Evolutionary conservation across 1,284 basidiomycete species (phyloP).

Genomic region (Ceratobasidium sp.): DNA sequence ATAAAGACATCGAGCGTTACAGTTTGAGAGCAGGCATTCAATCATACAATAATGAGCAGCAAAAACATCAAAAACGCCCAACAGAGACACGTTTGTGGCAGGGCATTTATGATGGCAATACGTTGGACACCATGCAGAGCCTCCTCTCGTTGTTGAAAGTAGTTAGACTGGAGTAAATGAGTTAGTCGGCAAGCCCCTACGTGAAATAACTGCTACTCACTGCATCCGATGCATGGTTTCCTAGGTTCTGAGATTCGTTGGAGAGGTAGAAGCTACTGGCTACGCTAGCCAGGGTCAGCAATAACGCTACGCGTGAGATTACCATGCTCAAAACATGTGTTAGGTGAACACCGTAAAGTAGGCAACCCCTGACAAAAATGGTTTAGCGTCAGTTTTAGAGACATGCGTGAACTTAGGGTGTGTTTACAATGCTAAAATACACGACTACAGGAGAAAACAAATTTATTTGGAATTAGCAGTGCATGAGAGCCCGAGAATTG

Average conservation of each 20-base stretch:
- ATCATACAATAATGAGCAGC: too few species aligned
- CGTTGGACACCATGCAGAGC: background rate
- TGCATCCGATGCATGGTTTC: background rate
- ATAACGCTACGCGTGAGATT: background rate
- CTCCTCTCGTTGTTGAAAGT: background rate
- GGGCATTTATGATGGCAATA: conserved; percentile 13
- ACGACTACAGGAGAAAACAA: too few species aligned
- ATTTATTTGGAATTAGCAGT: too few species aligned
- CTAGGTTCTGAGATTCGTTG: background rate
- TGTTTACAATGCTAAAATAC: too few species aligned
- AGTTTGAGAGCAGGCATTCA: too few species aligned
- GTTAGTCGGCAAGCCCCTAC: background rate
- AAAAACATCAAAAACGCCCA: conserved; percentile 1
- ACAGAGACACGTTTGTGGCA: background rate
- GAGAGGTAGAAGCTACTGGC: background rate
- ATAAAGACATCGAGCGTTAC: too few species aligned
- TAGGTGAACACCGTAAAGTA: too few species aligned
- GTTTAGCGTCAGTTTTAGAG: too few species aligned
- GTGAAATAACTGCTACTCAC: background rate
- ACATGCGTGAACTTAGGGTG: too few species aligned
- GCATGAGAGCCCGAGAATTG: too few species aligned
- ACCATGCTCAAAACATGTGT: too few species aligned
- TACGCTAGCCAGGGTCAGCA: background rate
- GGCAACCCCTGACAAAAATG: too few species aligned
- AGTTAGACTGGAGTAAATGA: background rate